These are phyloP conservation scores for Eremothecium cymbalariae DNA, from an alignment of 1,139 yeast species.

Conservation along the genomic window DNA sequence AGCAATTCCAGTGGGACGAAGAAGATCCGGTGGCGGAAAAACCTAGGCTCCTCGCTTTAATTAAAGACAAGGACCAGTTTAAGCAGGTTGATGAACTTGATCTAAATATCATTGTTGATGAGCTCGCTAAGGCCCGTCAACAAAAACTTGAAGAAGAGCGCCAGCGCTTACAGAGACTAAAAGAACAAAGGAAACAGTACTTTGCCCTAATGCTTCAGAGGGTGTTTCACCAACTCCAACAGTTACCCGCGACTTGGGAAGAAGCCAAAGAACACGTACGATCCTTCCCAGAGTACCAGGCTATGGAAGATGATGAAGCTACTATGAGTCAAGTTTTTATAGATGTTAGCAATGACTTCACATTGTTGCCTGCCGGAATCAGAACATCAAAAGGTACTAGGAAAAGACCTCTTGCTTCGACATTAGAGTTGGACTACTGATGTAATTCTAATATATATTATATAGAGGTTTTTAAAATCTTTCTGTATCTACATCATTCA, in stretches of 20 bases:
- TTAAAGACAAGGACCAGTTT: slow-evolving; percentile 20
- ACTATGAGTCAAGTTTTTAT: slow-evolving; percentile 19
- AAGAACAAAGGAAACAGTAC: slow-evolving; percentile 34
- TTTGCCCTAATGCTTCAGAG: slow-evolving; percentile 34
- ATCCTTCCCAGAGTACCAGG: slow-evolving; percentile 32
- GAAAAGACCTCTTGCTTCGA: slow-evolving; percentile 17
- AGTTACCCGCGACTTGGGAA: slow-evolving; percentile 34
- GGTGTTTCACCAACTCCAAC: slow-evolving; percentile 28
- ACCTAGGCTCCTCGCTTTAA: slow-evolving; percentile 11
- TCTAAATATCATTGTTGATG: slow-evolving; percentile 25
- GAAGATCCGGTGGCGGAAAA: slow-evolving; percentile 15
- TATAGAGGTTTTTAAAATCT: no score
- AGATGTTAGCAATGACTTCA: slow-evolving; percentile 23
- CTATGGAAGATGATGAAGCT: slow-evolving; percentile 32
- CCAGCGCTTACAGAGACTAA: slow-evolving; percentile 31
- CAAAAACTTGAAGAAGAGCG: slow-evolving; percentile 31
- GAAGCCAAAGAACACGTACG: slow-evolving; percentile 30
- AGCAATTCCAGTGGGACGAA: slow-evolving; percentile 17
- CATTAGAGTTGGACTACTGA: slow-evolving; percentile 9
- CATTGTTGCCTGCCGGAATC: not conserved
- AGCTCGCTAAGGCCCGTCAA: slow-evolving; percentile 25
- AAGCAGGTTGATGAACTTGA: slow-evolving; percentile 26
- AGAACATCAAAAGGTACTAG: slow-evolving; percentile 16
- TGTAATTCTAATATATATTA: slow-evolving; percentile 5
- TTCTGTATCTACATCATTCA: slow-evolving; percentile 17